Evolutionary conservation across 176 grass and related monocot genomes (phyloP), one percentile per base, ranked within the genome.

Genomic region (Aegilops bicornis): DNA sequence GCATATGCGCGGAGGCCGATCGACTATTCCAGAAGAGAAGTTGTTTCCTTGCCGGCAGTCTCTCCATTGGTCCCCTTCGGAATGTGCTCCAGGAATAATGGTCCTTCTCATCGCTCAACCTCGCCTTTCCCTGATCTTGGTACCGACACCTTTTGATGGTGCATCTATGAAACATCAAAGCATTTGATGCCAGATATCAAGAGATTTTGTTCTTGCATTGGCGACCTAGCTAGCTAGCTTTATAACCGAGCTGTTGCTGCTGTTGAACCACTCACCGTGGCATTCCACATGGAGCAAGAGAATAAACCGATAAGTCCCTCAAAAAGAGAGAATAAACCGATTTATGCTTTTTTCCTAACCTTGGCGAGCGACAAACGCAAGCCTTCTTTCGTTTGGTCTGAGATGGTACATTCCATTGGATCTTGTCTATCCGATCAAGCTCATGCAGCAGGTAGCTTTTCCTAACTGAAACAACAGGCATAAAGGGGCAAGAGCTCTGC

Each of bases 341-440:
- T 84, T 29, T 50, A 64, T 62, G 54, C 29, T 47, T 47, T 47
- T 47, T 12, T 47, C 45, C 10, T 13, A 47, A 47, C 11, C 17
- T 23, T 5, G 27, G 64, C 12, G 40, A 70, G 33, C 33, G 67
- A 73, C 50, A 71, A 72, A 24, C 6, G 33, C 20, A 56, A 36
- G 69, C 65, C 42, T 67, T 85, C 19, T 22, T 67, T 85, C 19
- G 16, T 1, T 31, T 77, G 78, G 61, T 70, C 32, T 82, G 30
- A 77, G 73, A 68, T 72, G 62, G 83, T 33, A 92, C 87, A 92
- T 92, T 89, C 90, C 39, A 19, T 75, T 39, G 90, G 87, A 92
- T 92, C 84, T 92, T 80, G 68, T 59, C 74, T 76, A 42, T 76
- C 73, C 23, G 19, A 4, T 19, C 27, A 8, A 20, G 45, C 45